phyloP scores from a whole-genome alignment of 176 grass and related monocot species.

The Zea luxurians region DNA sequence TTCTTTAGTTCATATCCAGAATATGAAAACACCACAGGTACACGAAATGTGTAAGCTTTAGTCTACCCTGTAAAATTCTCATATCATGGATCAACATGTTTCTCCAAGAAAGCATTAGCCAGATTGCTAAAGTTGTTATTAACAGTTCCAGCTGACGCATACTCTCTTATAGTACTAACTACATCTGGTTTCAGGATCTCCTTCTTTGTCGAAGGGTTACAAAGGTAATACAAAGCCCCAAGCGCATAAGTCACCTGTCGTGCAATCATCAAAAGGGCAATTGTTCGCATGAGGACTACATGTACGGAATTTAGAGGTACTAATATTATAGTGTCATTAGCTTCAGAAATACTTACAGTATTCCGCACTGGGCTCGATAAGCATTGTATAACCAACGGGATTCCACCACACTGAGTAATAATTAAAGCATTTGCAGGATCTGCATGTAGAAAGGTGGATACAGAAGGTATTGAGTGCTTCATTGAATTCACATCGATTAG shows the following conservation, averaged over 20 bases:
- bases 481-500: not conserved
- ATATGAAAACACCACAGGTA: not conserved
- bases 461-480: not conserved
- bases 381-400: constrained; percentile 83
- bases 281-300: not conserved
- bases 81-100: constrained; percentile 53
- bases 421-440: constrained; percentile 81
- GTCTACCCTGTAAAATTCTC: not conserved
- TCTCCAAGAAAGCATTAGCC: constrained; percentile 71
- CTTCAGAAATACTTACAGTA: constrained; percentile 64
- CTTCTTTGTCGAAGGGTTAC: constrained; percentile 59
- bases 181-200: constrained; percentile 82
- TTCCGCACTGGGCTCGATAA: constrained; percentile 85
- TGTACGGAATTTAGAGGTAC: not conserved
- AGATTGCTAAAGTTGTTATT: constrained; percentile 69
- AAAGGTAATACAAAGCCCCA: constrained; percentile 77
- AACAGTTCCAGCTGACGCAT: constrained; percentile 51
- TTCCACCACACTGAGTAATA: constrained; percentile 67
- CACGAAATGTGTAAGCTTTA: not conserved
- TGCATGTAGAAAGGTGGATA: constrained; percentile 26
- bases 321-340: constrained; percentile 25
- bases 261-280: not conserved
- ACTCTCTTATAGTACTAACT: constrained; percentile 47
- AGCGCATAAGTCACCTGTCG: constrained; percentile 79
- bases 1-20: not conserved